Conservation (phyloP, 139 green algal genomes). For the Coccomyxa sp. region DNA sequence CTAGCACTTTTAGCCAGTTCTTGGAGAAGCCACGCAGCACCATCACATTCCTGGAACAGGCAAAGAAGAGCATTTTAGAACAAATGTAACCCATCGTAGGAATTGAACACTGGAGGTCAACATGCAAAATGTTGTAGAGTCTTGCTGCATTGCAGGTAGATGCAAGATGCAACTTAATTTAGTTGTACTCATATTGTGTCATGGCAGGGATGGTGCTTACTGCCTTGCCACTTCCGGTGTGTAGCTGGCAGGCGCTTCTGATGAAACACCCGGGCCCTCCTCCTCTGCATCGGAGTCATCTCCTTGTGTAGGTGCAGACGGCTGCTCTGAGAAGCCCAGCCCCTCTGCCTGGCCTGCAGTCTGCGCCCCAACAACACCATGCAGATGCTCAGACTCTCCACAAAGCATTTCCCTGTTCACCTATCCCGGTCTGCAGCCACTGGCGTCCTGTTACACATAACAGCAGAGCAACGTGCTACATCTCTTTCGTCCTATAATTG, state of each 20-base stretch:
- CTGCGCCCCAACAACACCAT: not conserved
- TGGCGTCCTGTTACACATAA: too few relatives aligned
- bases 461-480: too few relatives aligned
- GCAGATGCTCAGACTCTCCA: not conserved
- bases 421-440: too few relatives aligned
- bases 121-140: too few relatives aligned
- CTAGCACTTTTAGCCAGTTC: constrained; percentile 85
- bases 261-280: not conserved
- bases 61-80: too few relatives aligned
- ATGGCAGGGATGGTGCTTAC: constrained; percentile 1
- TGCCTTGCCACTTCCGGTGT: constrained; percentile 17
- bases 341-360: constrained; percentile 16
- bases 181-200: too few relatives aligned
- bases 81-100: too few relatives aligned
- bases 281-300: constrained; percentile 20
- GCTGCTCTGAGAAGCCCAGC: constrained; percentile 16
- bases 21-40: constrained; percentile 51
- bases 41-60: constrained; percentile 36
- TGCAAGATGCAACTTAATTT: too few relatives aligned
- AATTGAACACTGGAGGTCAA: too few relatives aligned
- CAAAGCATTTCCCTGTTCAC: too few relatives aligned
- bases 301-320: not conserved
- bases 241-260: constrained; percentile 18
- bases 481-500: not conserved
- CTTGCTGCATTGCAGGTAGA: too few relatives aligned